Base-by-base conservation (phyloP, 23 red algal genomes). In the Cyanidium caldarium region DNA sequence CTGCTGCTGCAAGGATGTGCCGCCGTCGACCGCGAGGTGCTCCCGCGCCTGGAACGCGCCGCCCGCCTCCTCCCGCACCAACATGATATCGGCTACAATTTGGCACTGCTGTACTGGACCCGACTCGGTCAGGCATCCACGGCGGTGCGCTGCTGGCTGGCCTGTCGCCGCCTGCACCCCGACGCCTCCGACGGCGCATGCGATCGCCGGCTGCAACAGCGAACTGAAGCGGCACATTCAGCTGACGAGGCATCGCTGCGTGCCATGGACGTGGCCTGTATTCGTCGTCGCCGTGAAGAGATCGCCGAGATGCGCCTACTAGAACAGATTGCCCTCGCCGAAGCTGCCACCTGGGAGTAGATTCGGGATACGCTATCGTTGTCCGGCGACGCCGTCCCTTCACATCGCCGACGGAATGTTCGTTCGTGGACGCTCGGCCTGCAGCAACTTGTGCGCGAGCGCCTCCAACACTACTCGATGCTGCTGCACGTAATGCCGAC, bases 401-500 rank as follows among this genome's bases (percentile, higher is more conserved):
- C n/a, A n/a, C n/a, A n/a, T n/a, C n/a, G n/a, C n/a, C n/a, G n/a
- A n/a, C n/a, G n/a, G n/a, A n/a, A n/a, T n/a, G n/a, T n/a, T n/a
- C n/a, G n/a, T n/a, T n/a, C n/a, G n/a, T n/a, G n/a, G n/a, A n/a
- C n/a, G n/a, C n/a, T n/a, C n/a, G n/a, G n/a, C n/a, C n/a, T n/a
- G n/a, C n/a, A n/a, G n/a, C n/a, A n/a, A n/a, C n/a, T n/a, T n/a
- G n/a, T n/a, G n/a, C n/a, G n/a, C n/a, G n/a, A n/a, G n/a, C n/a
- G n/a, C n/a, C n/a, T n/a, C n/a, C n/a, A n/a, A n/a, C n/a, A n/a
- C n/a, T n/a, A n/a, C n/a, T n/a, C n/a, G n/a, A n/a, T n/a, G n/a
- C 51, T 79, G 30, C 46, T 44, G 34, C 15, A 67, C 13, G 45
- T 79, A 79, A 44, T 79, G 33, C 25, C n/a, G 61, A 1, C 34